phyloP scores from a whole-genome alignment of 2,329 filamentous ascomycete genomes.

The Alternaria atra region DNA sequence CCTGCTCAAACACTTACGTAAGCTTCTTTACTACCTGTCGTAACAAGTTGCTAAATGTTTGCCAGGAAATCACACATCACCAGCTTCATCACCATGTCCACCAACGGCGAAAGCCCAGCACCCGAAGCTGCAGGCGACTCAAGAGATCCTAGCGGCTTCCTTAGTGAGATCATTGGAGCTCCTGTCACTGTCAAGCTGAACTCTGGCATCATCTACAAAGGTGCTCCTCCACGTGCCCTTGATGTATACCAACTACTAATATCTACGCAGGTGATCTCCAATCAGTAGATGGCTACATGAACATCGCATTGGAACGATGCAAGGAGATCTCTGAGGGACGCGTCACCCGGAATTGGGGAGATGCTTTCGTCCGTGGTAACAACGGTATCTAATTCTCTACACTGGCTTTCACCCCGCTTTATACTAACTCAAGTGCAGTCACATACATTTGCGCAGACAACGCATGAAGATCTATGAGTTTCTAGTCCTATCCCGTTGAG shows the following conservation, averaged over 20 bases:
- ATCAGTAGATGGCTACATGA: conserved; percentile 99
- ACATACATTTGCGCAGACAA: conserved; percentile 46
- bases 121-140: conserved; percentile 72
- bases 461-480: conserved; percentile 20
- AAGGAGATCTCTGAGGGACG: conserved; percentile 89
- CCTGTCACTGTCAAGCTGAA: conserved; percentile 97
- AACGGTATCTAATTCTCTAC: conserved; percentile 70
- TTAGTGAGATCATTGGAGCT: conserved; percentile 92
- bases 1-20: neutral
- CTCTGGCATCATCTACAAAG: conserved; percentile 98
- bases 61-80: neutral
- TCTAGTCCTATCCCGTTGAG: neutral
- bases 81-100: conserved; percentile 26
- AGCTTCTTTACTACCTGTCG: neutral
- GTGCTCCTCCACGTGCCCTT: conserved; percentile 56
- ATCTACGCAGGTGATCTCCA: conserved; percentile 81
- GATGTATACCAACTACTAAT: conserved; percentile 13
- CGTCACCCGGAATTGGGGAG: conserved; percentile 84
- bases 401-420: neutral
- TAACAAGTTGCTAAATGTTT: neutral
- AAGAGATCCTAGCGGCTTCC: conserved; percentile 91
- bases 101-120: conserved; percentile 70
- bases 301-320: conserved; percentile 96
- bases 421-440: conserved; percentile 30
- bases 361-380: conserved; percentile 95